Evolutionary conservation across 1,284 basidiomycete genomes (phyloP), one percentile per base, ranked within the genome.

Genomic region (Trametes hirsuta): DNA sequence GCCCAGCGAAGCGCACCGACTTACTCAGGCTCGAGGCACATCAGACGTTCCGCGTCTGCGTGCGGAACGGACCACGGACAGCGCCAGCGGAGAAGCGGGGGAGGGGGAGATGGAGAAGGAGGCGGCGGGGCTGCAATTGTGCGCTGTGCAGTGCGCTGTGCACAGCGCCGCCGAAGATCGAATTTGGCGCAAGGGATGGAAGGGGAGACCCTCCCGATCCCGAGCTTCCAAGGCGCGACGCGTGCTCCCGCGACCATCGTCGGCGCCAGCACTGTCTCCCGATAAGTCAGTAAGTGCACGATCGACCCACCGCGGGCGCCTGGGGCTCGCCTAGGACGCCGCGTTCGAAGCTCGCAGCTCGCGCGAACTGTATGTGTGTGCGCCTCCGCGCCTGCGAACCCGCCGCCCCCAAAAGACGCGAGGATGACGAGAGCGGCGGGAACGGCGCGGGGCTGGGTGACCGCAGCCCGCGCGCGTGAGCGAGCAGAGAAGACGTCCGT

Each of bases 191-290:
- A 37, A 11, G 50, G n/a, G 35, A 18, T 18, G 18, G 18, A 18
- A 18, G 18, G 18, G 18, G 18, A 18, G 18, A 18, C 18, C 18
- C 18, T 18, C 18, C 18, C 18, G 18, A 18, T 18, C 18, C 18
- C 18, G 18, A 18, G 18, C 18, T 18, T 18, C 18, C 18, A 18
- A 18, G 41, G 50, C 25, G 12, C 12, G 35, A 21, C 15, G 15
- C 24, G 2, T 18, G 37, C 50, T 58, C 56, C 48, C 56, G 56
- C 56, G 56, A 47, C 56, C 49, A 46, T 58, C 56, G 56, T 52
- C 56, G 45, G 49, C 56, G 44, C 36, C 49, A 47, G 35, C 41
- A 53, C 4, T 24, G 18, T 22, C 15, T 3, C 14, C 35, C 34
- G 18, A 18, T 18, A 18, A 18, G 18, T 18, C 22, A 8, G n/a